Percentiles rank a stretch among this genome's conserved stretches.
Conservation (phyloP, 345 rosid species). For the Aquilaria malaccensis region DNA sequence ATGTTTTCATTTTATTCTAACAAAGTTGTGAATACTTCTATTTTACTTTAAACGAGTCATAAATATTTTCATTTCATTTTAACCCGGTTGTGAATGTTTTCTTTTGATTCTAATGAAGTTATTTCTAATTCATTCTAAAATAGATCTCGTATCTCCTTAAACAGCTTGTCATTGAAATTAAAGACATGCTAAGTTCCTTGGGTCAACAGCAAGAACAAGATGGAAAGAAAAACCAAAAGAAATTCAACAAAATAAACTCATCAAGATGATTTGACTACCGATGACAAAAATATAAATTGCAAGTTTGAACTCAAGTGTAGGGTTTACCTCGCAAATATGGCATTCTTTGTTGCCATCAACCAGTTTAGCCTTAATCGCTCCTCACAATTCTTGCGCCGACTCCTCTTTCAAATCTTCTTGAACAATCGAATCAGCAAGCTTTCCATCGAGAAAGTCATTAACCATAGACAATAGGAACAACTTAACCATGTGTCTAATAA, state of each 20-base stretch:
- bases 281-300: too few species aligned
- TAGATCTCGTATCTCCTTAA: conserved; percentile 97
- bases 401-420: conserved; percentile 12
- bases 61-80: too few species aligned
- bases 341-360: conserved; percentile 24
- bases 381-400: not conserved
- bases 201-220: too few species aligned
- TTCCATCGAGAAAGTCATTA: conserved; percentile 12
- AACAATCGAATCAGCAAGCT: conserved; percentile 1
- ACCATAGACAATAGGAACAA: conserved; percentile 41
- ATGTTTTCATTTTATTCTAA: too few species aligned
- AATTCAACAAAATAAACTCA: too few species aligned
- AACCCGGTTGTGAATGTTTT: too few species aligned
- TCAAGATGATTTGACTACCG: too few species aligned
- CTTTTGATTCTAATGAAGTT: too few species aligned
- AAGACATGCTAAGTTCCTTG: conserved; percentile 9
- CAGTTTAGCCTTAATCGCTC: conserved; percentile 16
- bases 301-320: not conserved
- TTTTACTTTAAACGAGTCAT: too few species aligned
- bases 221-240: too few species aligned
- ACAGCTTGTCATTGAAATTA: conserved; percentile 81
- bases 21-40: too few species aligned
- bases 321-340: conserved; percentile 52
- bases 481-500: conserved; percentile 54
- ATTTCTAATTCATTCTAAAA: conserved; percentile 47